A percentile compares a stretch with the other conserved stretches of the same genome.
phyloP scores from a whole-genome alignment of 345 rosid species.

The Aurinia saxatilis region DNA sequence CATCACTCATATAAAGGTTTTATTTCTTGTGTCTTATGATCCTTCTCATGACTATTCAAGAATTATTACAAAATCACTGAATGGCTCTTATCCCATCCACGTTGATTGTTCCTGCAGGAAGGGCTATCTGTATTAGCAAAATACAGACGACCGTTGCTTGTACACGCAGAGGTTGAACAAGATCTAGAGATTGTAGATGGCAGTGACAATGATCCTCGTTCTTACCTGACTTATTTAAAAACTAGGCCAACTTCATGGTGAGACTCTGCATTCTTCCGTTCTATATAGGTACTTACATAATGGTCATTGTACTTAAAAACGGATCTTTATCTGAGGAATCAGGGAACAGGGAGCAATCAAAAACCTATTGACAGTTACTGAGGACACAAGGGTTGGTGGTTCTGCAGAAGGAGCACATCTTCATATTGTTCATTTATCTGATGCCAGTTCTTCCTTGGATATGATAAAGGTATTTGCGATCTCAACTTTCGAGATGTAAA shows the following conservation, averaged over 20 bases:
- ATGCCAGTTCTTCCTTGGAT: constrained; percentile 68
- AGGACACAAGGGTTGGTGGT: constrained; percentile 66
- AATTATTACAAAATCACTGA: background rate
- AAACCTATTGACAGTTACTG: constrained; percentile 58
- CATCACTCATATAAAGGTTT: constrained; percentile 75
- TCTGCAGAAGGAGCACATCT: constrained; percentile 89
- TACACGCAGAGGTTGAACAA: constrained; percentile 73
- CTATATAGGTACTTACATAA: background rate
- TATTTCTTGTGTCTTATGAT: constrained; percentile 1
- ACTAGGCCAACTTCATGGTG: constrained; percentile 81
- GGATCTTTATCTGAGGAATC: constrained; percentile 2
- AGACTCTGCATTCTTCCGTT: constrained; percentile 15
- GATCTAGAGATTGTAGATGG: constrained; percentile 37
- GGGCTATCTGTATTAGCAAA: constrained; percentile 76
- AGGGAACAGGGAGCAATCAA: constrained; percentile 93
- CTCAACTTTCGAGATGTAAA: background rate
- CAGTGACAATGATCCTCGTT: constrained; percentile 42
- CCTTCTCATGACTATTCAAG: background rate
- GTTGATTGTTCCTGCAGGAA: constrained; percentile 44
- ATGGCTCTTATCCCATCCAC: background rate
- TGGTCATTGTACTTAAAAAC: background rate
- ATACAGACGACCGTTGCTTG: constrained; percentile 81
- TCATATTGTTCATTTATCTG: constrained; percentile 90
- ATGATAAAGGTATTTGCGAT: constrained; percentile 54
- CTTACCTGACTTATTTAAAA: constrained; percentile 72